Evolutionary conservation across 306 rosid species (phyloP).

Genomic region (Vigna nakashimae): DNA sequence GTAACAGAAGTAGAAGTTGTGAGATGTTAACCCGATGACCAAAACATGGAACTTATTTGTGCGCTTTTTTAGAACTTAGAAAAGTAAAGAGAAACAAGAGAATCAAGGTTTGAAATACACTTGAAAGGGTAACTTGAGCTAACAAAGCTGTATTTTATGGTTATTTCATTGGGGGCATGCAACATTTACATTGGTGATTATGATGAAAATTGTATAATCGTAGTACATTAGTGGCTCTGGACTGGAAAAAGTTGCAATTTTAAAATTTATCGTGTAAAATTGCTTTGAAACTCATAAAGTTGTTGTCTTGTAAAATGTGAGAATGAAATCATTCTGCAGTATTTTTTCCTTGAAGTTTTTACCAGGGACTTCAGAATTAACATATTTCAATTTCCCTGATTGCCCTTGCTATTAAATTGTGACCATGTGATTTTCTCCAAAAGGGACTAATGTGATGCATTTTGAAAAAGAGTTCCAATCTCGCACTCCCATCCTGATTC

Average conservation of each 20-base stretch:
- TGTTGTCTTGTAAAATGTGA: neutral
- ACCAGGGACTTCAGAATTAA: neutral
- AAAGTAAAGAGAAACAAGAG: constrained; percentile 6
- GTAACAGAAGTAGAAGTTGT: constrained; percentile 18
- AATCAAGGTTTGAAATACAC: neutral
- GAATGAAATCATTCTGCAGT: neutral
- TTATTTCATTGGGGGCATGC: neutral
- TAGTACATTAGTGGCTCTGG: constrained; percentile 18
- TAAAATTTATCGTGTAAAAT: neutral
- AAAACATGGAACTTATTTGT: neutral
- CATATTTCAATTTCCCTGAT: constrained; percentile 16
- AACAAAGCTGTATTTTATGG: neutral
- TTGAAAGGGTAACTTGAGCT: constrained; percentile 4
- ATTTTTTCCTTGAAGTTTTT: neutral
- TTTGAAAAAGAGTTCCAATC: constrained; percentile 12
- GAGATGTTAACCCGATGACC: neutral
- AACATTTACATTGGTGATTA: constrained; percentile 8
- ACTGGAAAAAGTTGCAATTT: neutral
- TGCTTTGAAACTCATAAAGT: neutral
- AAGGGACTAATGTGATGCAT: neutral
- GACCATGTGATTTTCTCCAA: constrained; percentile 11
- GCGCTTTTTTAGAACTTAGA: neutral
- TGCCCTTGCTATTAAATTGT: neutral
- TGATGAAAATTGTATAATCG: constrained; percentile 25
- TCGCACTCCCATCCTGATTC: constrained; percentile 8